Conservation (phyloP, 176 grass and related monocot species). For the Puya raimondii region DNA sequence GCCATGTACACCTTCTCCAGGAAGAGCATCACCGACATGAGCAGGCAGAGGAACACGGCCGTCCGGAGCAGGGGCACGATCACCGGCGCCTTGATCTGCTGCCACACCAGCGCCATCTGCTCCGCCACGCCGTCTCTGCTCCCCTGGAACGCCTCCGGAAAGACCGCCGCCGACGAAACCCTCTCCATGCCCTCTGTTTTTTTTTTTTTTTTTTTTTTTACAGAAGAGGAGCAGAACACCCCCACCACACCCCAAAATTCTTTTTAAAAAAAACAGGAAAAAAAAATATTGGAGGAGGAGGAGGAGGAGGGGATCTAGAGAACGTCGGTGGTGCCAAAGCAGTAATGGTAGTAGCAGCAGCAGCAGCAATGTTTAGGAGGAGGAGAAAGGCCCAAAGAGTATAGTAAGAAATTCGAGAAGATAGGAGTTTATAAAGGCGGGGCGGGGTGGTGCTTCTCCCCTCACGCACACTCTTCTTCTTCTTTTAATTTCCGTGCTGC, state of each 20-base stretch:
- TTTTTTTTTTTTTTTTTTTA: no score
- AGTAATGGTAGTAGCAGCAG: no score
- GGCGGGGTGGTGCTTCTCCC: not conserved
- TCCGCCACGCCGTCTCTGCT: not conserved
- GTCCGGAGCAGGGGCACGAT: conserved; percentile 58
- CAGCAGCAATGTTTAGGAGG: no score
- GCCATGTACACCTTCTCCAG: conserved; percentile 62
- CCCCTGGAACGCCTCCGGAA: conserved; percentile 27
- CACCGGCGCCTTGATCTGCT: conserved; percentile 52
- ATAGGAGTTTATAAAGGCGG: no score
- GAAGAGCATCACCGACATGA: conserved; percentile 64
- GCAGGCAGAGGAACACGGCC: conserved; percentile 52
- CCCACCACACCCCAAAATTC: no score
- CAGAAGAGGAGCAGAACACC: not conserved
- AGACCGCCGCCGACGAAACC: conserved; percentile 12
- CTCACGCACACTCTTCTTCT: not conserved
- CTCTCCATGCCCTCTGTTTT: not conserved
- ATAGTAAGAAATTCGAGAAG: no score
- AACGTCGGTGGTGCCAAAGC: no score
- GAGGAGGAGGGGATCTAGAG: not conserved
- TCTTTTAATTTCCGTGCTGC: not conserved
- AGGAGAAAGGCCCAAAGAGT: no score
- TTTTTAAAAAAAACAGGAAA: no score
- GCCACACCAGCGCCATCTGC: conserved; percentile 24
- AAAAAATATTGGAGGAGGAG: not conserved